A percentile compares a stretch with the other conserved stretches of the same genome.
phyloP scores from a whole-genome alignment of 2,329 filamentous ascomycete genomes.

The Trichophyton verrucosum region DNA sequence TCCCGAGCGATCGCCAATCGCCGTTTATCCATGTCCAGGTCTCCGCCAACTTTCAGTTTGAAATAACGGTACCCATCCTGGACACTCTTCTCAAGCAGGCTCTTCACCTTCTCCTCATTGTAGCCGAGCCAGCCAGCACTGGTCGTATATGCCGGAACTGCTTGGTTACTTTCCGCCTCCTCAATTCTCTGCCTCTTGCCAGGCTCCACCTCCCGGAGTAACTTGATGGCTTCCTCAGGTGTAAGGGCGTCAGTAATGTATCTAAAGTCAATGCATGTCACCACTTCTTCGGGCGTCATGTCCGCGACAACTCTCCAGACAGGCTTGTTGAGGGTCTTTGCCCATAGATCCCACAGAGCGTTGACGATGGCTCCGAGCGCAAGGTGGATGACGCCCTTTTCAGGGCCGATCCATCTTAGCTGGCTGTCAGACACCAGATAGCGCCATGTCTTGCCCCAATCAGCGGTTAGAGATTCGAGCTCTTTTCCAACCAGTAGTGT shows the following conservation, averaged over 20 bases:
- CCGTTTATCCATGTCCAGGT: conserved; percentile 57
- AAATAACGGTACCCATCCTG: conserved; percentile 69
- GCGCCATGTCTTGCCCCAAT: conserved; percentile 85
- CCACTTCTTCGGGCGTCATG: conserved; percentile 78
- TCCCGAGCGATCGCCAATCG: conserved; percentile 62
- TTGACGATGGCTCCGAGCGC: conserved; percentile 82
- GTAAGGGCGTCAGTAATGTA: conserved; percentile 93
- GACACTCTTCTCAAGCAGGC: conserved; percentile 60
- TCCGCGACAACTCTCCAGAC: conserved; percentile 85
- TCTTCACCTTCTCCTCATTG: conserved; percentile 73
- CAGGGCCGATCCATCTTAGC: conserved; percentile 84
- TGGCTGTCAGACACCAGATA: conserved; percentile 85
- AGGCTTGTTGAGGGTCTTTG: conserved; percentile 71
- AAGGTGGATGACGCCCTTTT: conserved; percentile 89
- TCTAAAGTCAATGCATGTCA: conserved; percentile 80
- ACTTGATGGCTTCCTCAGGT: conserved; percentile 62
- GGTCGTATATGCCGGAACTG: conserved; percentile 84
- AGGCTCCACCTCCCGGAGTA: conserved; percentile 53
- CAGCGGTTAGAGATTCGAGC: conserved; percentile 59
- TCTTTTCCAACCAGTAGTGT: conserved; percentile 63
- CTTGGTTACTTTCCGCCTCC: conserved; percentile 59
- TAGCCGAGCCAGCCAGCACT: conserved; percentile 89
- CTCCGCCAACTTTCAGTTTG: conserved; percentile 78
- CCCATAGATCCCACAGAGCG: conserved; percentile 92
- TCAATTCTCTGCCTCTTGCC: conserved; percentile 59